Conservation (phyloP, 106 monocot genomes). For the Acorus gramineus region DNA sequence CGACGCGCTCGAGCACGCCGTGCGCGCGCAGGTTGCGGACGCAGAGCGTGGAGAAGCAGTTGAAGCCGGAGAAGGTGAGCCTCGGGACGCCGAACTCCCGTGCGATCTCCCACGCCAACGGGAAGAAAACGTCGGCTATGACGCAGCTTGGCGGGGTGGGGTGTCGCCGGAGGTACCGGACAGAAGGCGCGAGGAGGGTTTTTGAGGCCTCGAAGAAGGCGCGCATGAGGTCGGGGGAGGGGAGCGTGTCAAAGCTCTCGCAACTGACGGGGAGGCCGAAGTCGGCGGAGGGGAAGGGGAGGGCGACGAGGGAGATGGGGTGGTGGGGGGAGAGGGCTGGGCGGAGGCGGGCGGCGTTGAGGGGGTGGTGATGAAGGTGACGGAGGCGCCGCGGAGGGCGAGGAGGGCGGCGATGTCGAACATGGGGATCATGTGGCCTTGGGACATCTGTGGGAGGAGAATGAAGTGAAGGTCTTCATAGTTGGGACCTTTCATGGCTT, state of each 20-base stretch:
- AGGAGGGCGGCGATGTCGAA: constrained; percentile 34
- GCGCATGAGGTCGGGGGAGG: not conserved
- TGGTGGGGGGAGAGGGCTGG: constrained; percentile 8
- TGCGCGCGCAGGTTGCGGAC: not conserved
- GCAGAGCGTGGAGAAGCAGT: constrained; percentile 22
- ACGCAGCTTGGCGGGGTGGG: constrained; percentile 24
- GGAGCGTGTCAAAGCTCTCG: constrained; percentile 40
- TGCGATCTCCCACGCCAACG: constrained; percentile 27
- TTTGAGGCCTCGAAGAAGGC: constrained; percentile 17
- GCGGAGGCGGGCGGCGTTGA: constrained; percentile 29
- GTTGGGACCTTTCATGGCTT: too few species aligned
- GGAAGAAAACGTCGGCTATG: constrained; percentile 20
- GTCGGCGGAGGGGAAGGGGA: constrained; percentile 15
- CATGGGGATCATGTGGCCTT: constrained; percentile 54
- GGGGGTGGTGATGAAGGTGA: constrained; percentile 48
- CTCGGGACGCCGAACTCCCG: constrained; percentile 29
- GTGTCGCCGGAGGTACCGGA: constrained; percentile 6
- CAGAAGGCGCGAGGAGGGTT: constrained; percentile 8
- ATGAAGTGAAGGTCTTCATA: constrained; percentile 24
- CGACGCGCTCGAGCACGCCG: not conserved
- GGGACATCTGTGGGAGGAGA: constrained; percentile 39
- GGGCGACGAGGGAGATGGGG: constrained; percentile 17
- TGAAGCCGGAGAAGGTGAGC: constrained; percentile 26
- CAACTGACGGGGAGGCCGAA: constrained; percentile 34
- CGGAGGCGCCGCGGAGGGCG: constrained; percentile 18